Evolutionary conservation across 306 rosid genomes (phyloP), one percentile per base, ranked within the genome.

Genomic region (Cicer judaicum): DNA sequence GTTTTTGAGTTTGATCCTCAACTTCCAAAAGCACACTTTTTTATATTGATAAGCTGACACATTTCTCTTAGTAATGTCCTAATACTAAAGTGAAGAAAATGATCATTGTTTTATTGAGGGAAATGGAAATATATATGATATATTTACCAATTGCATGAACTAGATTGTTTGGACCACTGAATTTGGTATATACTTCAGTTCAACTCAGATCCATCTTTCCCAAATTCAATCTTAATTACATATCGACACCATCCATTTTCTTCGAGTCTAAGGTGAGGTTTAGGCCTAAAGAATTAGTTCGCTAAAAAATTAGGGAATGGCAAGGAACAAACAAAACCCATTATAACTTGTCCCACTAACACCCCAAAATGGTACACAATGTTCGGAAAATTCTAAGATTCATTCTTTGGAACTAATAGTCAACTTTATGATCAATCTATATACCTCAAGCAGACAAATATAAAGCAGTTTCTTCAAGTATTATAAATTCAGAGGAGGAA

Each of bases 371-470:
- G 53, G 67, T 36, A 42, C 47, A 13, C 8, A 47, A 56, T 56
- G 75, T 49, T n/a, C 36, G 14, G 18, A 69, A 38, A 29, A 14
- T 14, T 44, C 9, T 52, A 29, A 48, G 61, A 75, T 18, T 6
- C 68, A 77, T 11, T 60, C 60, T 60, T 68, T 63, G 59, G 44
- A 75, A 71, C 44, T 10, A 44, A 65, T 39, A 24, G 62, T 47
- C 46, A 68, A 49, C 50, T 81, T 71, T 64, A 5, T 29, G 70
- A 39, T 16, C 59, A 65, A 60, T 12, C 34, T 77, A 73, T 48
- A 67, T 48, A 74, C 42, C 54, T 43, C 68, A 70, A 41, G n/a
- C 56, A 55, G 53, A 74, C 73, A 81, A 78, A 53, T 11, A 36
- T 43, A 75, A 53, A 61, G 73, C 59, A 73, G 57, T 18, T 57